Evolutionary conservation across 192 early-diverging fungal species (phyloP), one percentile per base, ranked within the genome.

Genomic region (Backusella circina): DNA sequence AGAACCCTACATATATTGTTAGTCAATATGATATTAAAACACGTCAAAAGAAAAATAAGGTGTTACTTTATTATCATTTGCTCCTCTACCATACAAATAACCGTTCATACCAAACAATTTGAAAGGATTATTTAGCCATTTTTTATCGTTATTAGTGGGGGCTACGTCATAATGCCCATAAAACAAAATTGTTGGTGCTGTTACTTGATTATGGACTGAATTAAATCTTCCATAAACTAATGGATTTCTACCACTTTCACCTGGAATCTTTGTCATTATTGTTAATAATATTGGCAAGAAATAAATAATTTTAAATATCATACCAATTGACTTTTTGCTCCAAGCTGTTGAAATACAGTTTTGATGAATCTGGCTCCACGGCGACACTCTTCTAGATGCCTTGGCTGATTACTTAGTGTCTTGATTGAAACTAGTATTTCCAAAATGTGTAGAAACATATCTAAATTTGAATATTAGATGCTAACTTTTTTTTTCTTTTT

Each of bases 161-260:
- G 93, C 90, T 2, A 94, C 93, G 77, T 94, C 93, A 70, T 93
- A 93, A 79, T 94, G 93, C 1, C 91, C 93, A 80, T 94, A 94
- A 5, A 94, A 84, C 32, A 94, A 83, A 6, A 92, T 87, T 21
- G 86, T 88, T 10, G 69, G 73, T 1, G 26, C 57, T 35, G 77
- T 74, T 21, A 80, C 79, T 44, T 79, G 71, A 37, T 38, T 15
- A 15, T 33, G 16, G 36, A 73, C 81, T 1, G 86, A 85, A 37
- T 79, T 75, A 32, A 91, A 90, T 67, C 84, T 84, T 10, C 85
- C 91, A 72, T 89, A 91, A 1, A 93, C 91, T 21, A 93, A 65
- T 18, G 92, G 91, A 73, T 93, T 93, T 70, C 84, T 80, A 10
- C 87, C 83, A 18, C 85, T 80, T 41, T 82, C 84, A 31, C 88